Base-by-base conservation (phyloP, 2,329 filamentous ascomycete species). In the Hansfordia pulvinata region DNA sequence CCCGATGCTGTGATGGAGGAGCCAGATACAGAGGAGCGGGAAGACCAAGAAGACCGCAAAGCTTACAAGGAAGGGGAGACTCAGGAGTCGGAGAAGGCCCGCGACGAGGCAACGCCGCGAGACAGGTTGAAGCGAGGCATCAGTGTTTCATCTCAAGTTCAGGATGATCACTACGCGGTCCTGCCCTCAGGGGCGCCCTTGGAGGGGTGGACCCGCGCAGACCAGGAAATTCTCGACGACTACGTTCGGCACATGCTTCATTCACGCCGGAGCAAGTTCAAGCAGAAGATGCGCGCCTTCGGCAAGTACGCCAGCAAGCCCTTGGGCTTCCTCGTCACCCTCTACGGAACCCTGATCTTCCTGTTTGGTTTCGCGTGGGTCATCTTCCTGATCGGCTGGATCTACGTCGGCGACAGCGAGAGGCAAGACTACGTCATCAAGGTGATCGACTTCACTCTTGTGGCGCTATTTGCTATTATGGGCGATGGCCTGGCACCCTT, bases 321-420 rank as follows among this genome's bases (percentile, higher is more conserved):
- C 2, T 62, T 93, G 19, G 84, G 84, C 2, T 83, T 90, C 44
- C 64, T 86, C 29, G 79, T 93, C 31, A 90, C 82, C 0, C 54
- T 92, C 4, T 93, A 93, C 49, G 83, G 82, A 7, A 75, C 69
- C 1, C 60, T 88, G 12, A 86, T 93, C 39, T 90, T 83, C 0
- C 60, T 86, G 0, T 93, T 92, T 40, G 83, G 83, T 42, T 61
- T 88, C 9, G 80, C 80, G 0, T 93, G 83, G 84, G 83, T 93
- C 2, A 64, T 92, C n/a, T 90, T 88, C 53, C 58, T 92, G 29
- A 93, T 93, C 46, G 81, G 76, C 25, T 92, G 83, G 83, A 82
- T 90, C 44, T 85, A 84, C 35, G 76, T 88, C 12, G 81, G 79
- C 12, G 15, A 17, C 10, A 6, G 8, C 4, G 69, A 71, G 17